Base-by-base conservation (phyloP, 2,329 filamentous ascomycete species). In the Pseudocercospora eumusae region DNA sequence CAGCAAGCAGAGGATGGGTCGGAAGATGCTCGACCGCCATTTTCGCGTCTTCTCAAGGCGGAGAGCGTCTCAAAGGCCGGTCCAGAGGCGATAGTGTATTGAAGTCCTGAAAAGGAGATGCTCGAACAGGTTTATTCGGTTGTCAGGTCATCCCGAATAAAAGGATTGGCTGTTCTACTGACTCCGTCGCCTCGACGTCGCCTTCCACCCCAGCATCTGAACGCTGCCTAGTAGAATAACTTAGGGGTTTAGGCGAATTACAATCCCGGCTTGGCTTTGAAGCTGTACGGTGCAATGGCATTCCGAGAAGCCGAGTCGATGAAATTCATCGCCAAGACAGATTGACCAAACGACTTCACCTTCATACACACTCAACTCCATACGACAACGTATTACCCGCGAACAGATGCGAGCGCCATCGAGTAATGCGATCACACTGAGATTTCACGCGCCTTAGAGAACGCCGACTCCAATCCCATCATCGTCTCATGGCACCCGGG, bases 1-100 rank as follows among this genome's bases (percentile, higher is more conserved):
- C 15, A 5, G 63, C 63, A 18, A 60, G 45, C 10, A 62, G 27
- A 23, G 59, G 20, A 50, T 28, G 45, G 47, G 49, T 52, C 15
- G 36, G 36, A 18, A 40, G 36, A 40, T 40, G 4, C 15, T 40
- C 36, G 15, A 40, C 36, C 15, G 36, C 36, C 36, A 40, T 40
- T 3, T 40, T 40, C 15, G 15, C 36, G 36, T 18, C 36, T 40
- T 40, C 36, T 36, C 33, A 4, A 18, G 36, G 15, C 36, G 2
- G 4, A 18, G 15, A 40, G n/a, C 10, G 0, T n/a, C 13, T 40
- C 36, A 6, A 13, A 18, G 3, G 13, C 9, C 15, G 15, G 36
- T 18, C 36, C 6, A 40, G 36, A 18, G n/a, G 36, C 36, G 2
- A 40, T 2, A 40, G 36, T 3, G 5, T 18, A n/a, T 40, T 9